Evolutionary conservation across 495 filamentous ascomycete genomes (phyloP).

Genomic region (Endocarpon pusillum): DNA sequence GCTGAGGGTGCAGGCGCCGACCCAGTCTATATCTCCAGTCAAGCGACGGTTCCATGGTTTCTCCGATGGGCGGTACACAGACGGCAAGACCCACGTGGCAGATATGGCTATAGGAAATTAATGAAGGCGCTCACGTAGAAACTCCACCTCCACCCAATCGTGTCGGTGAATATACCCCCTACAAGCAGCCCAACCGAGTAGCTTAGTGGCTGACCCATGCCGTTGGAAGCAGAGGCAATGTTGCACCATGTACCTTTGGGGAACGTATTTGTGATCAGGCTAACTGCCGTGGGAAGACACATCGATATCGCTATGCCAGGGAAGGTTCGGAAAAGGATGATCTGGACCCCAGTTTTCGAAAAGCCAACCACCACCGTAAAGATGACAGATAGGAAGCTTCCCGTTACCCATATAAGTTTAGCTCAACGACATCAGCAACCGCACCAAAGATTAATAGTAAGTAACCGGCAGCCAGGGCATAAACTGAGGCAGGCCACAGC

Average conservation of each 20-base stretch:
- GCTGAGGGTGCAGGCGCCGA: slow-evolving; percentile 23
- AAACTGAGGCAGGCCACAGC: slow-evolving; percentile 19
- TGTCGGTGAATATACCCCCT: slow-evolving; percentile 28
- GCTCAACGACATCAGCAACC: slow-evolving; percentile 26
- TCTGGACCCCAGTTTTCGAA: slow-evolving; percentile 19
- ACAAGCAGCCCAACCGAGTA: slow-evolving; percentile 32
- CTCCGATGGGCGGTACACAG: slow-evolving; percentile 3
- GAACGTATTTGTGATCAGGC: slow-evolving; percentile 19
- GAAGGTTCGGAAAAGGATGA: slow-evolving; percentile 27
- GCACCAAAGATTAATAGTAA: slow-evolving; percentile 26
- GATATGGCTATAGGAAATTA: slow-evolving; percentile 7
- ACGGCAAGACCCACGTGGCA: slow-evolving; percentile 15
- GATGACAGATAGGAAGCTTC: slow-evolving; percentile 18
- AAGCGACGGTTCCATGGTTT: slow-evolving; percentile 7
- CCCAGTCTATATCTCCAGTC: slow-evolving; percentile 27
- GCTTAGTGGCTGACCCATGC: slow-evolving; percentile 25
- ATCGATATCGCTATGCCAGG: slow-evolving; percentile 24
- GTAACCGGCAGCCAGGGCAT: slow-evolving; percentile 24
- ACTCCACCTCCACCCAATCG: slow-evolving; percentile 25
- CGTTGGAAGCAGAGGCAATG: slow-evolving; percentile 27
- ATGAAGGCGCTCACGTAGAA: slow-evolving; percentile 25
- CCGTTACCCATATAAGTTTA: slow-evolving; percentile 19
- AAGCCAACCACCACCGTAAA: slow-evolving; percentile 26
- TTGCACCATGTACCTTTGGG: slow-evolving; percentile 23
- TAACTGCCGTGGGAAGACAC: slow-evolving; percentile 25